A percentile compares a stretch with the other conserved stretches of the same genome.
These are phyloP conservation scores for Claviceps digitariae DNA, from an alignment of 2,329 filamentous ascomycete species.

Conservation along the genomic window DNA sequence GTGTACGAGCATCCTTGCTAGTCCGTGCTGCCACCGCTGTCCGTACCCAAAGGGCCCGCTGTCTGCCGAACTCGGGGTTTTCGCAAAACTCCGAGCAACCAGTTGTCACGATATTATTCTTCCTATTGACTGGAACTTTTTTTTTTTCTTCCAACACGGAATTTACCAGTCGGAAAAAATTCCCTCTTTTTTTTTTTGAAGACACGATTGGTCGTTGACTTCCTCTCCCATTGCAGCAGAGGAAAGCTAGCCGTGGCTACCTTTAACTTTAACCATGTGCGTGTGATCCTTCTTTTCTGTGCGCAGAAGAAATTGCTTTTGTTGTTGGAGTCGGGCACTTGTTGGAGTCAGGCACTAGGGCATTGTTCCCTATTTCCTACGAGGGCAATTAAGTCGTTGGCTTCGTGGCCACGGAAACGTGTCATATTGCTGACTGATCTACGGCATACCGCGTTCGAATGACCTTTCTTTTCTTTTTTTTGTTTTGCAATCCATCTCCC, in stretches of 20 bases:
- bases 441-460: neutral
- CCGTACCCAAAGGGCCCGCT: neutral
- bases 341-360: too few relatives aligned
- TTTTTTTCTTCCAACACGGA: too few relatives aligned
- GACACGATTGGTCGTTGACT: too few relatives aligned
- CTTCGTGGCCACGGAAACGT: neutral
- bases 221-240: too few relatives aligned
- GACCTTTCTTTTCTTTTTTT: too few relatives aligned
- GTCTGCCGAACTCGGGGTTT: neutral
- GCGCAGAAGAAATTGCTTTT: neutral
- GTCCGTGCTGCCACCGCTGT: too few relatives aligned
- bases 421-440: neutral
- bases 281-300: neutral
- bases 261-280: too few relatives aligned
- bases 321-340: neutral
- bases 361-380: neutral
- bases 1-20: neutral
- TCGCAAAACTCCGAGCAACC: neutral
- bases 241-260: too few relatives aligned
- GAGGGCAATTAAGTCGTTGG: neutral
- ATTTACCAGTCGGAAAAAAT: too few relatives aligned
- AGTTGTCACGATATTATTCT: neutral
- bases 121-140: neutral
- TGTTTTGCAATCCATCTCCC: neutral
- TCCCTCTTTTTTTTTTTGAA: too few relatives aligned